Conservation (phyloP, 139 green algal species). For the Coelastrella sp. region DNA sequence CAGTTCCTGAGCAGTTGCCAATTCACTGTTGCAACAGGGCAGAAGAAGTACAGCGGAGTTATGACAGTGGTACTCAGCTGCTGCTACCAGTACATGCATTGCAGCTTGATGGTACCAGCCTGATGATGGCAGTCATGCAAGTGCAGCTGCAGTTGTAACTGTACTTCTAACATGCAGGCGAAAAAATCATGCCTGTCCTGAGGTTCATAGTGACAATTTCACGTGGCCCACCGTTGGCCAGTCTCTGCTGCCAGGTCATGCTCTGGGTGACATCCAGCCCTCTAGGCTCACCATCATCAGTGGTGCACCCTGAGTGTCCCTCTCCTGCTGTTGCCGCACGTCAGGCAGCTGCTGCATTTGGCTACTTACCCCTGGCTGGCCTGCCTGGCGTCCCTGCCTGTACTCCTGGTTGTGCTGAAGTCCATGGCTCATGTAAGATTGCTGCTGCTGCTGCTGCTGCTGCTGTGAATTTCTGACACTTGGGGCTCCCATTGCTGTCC, state of each 20-base stretch:
- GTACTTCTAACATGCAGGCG: too few relatives aligned
- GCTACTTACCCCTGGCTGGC: neutral
- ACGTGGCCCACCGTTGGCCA: neutral
- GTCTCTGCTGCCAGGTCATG: too few relatives aligned
- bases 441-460: conserved; percentile 17
- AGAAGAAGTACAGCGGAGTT: neutral
- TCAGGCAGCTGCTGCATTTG: neutral
- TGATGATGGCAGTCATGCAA: too few relatives aligned
- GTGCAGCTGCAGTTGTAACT: too few relatives aligned
- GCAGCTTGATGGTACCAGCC: too few relatives aligned
- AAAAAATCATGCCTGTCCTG: neutral
- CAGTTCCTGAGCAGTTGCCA: neutral
- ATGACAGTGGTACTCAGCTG: too few relatives aligned
- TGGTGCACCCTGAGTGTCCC: neutral
- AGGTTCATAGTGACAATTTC: neutral
- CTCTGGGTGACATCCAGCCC: neutral
- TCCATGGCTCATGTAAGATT: neutral
- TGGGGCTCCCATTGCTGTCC: neutral
- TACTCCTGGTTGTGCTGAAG: neutral
- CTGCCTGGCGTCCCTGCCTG: neutral
- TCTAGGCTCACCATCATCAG: conserved; percentile 37
- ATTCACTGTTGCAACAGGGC: neutral
- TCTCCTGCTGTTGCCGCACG: neutral
- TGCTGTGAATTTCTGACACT: neutral
- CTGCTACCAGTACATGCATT: too few relatives aligned